Percentiles rank a stretch among this genome's conserved stretches.
Evolutionary conservation across 78 protist genomes (phyloP).

Genomic region (Polysphondylium violaceum): DNA sequence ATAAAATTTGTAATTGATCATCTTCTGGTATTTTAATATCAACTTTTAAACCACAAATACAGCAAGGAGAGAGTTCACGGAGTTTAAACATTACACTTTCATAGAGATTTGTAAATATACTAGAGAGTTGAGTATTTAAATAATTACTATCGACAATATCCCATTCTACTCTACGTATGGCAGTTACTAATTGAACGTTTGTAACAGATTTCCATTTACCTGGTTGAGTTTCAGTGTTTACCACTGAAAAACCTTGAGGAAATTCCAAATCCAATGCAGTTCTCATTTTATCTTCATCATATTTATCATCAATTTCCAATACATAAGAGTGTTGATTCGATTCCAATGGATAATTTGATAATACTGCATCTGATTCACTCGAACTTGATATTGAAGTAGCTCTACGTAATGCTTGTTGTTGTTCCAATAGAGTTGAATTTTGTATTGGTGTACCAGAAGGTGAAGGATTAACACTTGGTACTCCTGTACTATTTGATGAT

Average conservation of each 20-base stretch:
- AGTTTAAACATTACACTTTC: conserved; percentile 74
- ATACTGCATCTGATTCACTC: conserved; percentile 34
- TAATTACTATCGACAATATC: conserved; percentile 30
- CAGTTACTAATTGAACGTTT: conserved; percentile 75
- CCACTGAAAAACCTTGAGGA: conserved; percentile 63
- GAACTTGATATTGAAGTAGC: conserved; percentile 31
- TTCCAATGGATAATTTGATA: conserved; percentile 41
- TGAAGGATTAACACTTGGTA: too few relatives aligned
- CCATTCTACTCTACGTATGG: conserved; percentile 75
- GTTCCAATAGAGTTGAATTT: conserved; percentile 25
- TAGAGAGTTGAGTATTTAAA: conserved; percentile 68
- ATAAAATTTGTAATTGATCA: conserved; percentile 68
- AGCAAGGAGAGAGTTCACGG: conserved; percentile 59
- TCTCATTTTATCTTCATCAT: conserved; percentile 82
- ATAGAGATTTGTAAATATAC: conserved; percentile 59
- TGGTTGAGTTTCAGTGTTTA: conserved; percentile 59
- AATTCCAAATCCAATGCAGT: conserved; percentile 66
- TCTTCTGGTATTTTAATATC: conserved; percentile 77
- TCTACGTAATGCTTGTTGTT: neutral
- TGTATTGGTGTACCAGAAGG: too few relatives aligned
- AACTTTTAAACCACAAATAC: conserved; percentile 36
- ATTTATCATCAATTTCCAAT: conserved; percentile 81
- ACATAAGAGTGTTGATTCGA: conserved; percentile 50
- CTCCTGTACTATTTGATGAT: too few relatives aligned
- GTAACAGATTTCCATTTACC: conserved; percentile 32